These are phyloP conservation scores for Adansonia rubrostipa DNA, from an alignment of 441 rosid genomes.

Conservation along the genomic window DNA sequence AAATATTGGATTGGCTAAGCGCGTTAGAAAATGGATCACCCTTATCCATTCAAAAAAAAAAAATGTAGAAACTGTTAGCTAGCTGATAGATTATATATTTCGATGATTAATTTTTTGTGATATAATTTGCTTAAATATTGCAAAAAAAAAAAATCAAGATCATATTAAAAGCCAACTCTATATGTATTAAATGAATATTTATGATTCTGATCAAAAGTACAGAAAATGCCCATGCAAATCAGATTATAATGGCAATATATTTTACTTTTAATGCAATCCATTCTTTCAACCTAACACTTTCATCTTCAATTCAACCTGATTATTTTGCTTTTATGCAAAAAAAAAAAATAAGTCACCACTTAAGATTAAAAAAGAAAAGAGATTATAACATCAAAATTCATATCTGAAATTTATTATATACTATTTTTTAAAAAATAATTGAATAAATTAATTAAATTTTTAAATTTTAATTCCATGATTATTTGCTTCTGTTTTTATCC, in stretches of 20 bases:
- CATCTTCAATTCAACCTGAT: neutral
- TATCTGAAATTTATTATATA: too few relatives aligned
- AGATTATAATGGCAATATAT: neutral
- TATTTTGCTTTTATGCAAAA: too few relatives aligned
- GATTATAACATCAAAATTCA: too few relatives aligned
- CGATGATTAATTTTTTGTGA: neutral
- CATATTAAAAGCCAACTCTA: neutral
- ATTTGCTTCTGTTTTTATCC: neutral
- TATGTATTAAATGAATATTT: neutral
- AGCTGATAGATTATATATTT: neutral
- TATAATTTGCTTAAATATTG: neutral
- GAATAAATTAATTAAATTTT: too few relatives aligned
- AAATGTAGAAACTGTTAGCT: neutral
- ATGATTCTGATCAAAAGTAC: neutral
- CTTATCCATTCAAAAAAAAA: neutral
- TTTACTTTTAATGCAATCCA: neutral
- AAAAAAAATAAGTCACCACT: too few relatives aligned
- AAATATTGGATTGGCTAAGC: conserved; percentile 21
- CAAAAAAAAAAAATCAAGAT: neutral
- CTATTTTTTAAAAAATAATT: too few relatives aligned
- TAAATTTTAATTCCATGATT: neutral
- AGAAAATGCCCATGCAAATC: neutral
- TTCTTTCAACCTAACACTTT: neutral
- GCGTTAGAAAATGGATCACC: neutral
- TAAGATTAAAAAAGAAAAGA: too few relatives aligned